Evolutionary conservation across 345 rosid species (phyloP).

Genomic region (Nephelium lappaceum): DNA sequence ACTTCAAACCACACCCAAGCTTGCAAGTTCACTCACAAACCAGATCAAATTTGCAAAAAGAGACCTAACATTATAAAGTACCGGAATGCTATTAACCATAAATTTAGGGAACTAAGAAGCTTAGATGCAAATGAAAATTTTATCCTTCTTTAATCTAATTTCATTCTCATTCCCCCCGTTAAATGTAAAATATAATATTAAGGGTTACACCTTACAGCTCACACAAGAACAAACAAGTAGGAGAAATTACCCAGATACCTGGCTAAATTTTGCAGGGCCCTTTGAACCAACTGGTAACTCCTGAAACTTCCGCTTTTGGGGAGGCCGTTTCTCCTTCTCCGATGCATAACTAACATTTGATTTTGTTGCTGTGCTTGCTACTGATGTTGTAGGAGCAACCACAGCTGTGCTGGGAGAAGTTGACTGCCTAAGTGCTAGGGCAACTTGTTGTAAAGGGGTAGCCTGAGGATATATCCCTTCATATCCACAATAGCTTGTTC

Average conservation of each 20-base stretch:
- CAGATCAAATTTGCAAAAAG: background rate
- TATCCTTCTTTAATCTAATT: background rate
- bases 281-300: slow-evolving; percentile 63
- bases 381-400: slow-evolving; percentile 41
- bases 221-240: slow-evolving; percentile 5
- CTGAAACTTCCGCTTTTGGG: slow-evolving; percentile 83
- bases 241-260: slow-evolving; percentile 52
- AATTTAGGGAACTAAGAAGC: slow-evolving; percentile 11
- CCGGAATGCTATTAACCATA: background rate
- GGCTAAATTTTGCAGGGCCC: slow-evolving; percentile 45
- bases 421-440: slow-evolving; percentile 79
- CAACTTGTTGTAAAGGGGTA: slow-evolving; percentile 94
- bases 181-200: background rate
- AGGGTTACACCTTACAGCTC: slow-evolving; percentile 15
- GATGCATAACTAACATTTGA: slow-evolving; percentile 33
- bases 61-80: background rate
- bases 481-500: slow-evolving; percentile 88
- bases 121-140: background rate
- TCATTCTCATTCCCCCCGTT: background rate
- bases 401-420: slow-evolving; percentile 51
- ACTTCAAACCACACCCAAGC: background rate
- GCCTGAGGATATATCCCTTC: slow-evolving; percentile 92
- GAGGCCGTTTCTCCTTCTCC: slow-evolving; percentile 57
- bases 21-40: background rate
- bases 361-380: slow-evolving; percentile 31